A percentile compares a stretch with the other conserved stretches of the same genome.
phyloP scores from a whole-genome alignment of 2,329 filamentous ascomycete genomes.

The Talaromyces sp. region DNA sequence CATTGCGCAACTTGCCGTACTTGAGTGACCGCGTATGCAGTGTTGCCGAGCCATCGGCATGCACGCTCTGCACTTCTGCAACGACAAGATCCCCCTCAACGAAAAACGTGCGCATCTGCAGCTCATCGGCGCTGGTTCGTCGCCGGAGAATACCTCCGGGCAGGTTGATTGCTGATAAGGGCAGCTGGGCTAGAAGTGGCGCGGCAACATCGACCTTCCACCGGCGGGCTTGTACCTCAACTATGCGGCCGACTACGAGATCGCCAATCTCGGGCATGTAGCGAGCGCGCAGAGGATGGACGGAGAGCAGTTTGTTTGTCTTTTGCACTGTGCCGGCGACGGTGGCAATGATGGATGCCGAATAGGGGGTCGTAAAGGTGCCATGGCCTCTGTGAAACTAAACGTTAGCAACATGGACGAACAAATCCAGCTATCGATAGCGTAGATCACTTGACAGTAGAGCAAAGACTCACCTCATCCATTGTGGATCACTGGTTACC shows the following conservation, averaged over 20 bases:
- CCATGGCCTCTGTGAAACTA: constrained; percentile 70
- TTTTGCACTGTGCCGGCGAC: constrained; percentile 85
- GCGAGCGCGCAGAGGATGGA: constrained; percentile 81
- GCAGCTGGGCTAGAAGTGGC: constrained; percentile 76
- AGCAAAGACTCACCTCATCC: constrained; percentile 60
- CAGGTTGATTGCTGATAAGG: constrained; percentile 86
- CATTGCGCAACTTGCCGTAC: constrained; percentile 94
- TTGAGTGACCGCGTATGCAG: constrained; percentile 86
- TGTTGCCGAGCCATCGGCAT: constrained; percentile 76
- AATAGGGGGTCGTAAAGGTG: constrained; percentile 64
- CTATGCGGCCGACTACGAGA: constrained; percentile 85
- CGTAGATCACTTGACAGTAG: not conserved
- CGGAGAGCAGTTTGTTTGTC: constrained; percentile 94
- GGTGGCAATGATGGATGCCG: constrained; percentile 73
- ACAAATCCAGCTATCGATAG: not conserved
- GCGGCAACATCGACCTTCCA: constrained; percentile 96
- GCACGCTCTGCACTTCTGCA: constrained; percentile 88
- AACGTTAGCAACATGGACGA: not conserved
- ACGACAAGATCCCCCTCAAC: constrained; percentile 89
- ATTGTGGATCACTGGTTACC: constrained; percentile 88
- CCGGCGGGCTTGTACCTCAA: constrained; percentile 85
- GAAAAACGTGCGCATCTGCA: constrained; percentile 97
- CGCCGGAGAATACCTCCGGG: constrained; percentile 88
- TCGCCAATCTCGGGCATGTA: constrained; percentile 97
- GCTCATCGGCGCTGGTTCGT: constrained; percentile 89